Evolutionary conservation across 805 yeast species (phyloP).

Genomic region (Wickerhamomyces bisporus): DNA sequence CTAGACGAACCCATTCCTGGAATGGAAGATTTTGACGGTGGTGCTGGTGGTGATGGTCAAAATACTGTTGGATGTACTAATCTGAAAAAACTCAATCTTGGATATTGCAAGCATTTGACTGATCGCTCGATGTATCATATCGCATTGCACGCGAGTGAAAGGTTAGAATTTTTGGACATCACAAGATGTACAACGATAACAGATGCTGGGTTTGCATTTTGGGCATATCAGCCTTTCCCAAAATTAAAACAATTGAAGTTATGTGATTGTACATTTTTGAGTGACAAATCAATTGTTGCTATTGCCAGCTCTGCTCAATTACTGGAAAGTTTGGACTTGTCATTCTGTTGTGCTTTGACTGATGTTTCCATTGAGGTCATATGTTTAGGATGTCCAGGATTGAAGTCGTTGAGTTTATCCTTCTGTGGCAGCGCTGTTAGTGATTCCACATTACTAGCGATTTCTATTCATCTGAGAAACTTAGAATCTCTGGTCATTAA

Average conservation of each 20-base stretch:
- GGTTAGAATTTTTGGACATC: constrained; percentile 52
- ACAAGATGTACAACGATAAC: constrained; percentile 77
- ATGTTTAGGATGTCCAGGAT: constrained; percentile 57
- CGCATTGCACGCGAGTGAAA: constrained; percentile 50
- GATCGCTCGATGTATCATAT: constrained; percentile 63
- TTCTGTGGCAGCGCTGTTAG: constrained; percentile 81
- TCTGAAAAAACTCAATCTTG: constrained; percentile 47
- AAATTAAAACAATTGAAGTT: constrained; percentile 47
- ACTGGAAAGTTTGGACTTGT: constrained; percentile 52
- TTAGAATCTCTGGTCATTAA: constrained; percentile 47
- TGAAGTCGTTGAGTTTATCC: constrained; percentile 51
- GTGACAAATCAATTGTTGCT: constrained; percentile 58
- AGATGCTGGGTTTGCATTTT: constrained; percentile 63
- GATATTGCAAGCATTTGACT: constrained; percentile 74
- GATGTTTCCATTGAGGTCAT: constrained; percentile 65
- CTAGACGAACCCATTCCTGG: constrained; percentile 25
- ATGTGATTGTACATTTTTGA: constrained; percentile 69
- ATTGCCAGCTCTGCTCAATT: constrained; percentile 58
- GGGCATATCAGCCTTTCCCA: constrained; percentile 56
- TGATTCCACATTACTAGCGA: constrained; percentile 58
- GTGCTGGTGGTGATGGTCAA: neutral
- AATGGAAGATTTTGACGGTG: constrained; percentile 24
- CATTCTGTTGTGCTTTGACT: constrained; percentile 71
- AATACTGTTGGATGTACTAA: constrained; percentile 50
- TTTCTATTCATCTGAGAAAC: constrained; percentile 48